Base-by-base conservation (phyloP, 1,139 yeast genomes). In the Candida anutae region DNA sequence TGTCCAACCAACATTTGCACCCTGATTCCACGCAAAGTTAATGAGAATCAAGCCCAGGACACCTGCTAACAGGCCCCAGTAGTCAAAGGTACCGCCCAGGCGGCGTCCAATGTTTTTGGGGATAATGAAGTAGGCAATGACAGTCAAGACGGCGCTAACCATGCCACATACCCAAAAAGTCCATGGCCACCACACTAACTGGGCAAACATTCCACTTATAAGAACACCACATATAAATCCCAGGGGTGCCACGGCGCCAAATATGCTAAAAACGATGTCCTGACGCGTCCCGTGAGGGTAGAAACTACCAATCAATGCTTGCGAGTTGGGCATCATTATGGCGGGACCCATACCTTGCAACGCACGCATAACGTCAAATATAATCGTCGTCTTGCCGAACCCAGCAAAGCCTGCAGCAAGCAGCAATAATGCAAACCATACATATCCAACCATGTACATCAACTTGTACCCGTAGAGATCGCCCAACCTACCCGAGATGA, bases 261-360 rank as follows among this genome's bases (percentile, higher is more conserved):
- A 71, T 2, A 62, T 34, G 9, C 71, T 62, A 58, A 74, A 63
- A 6, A 51, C 61, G 25, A 67, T 35, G 29, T 62, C 53, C 33
- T 65, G 61, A 28, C 55, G 52, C 11, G 40, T 35, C 1, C 75
- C 68, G 10, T 53, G 53, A 0, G 74, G 73, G 38, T 67, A 74
- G 28, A 61, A 63, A 27, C 60, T 58, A 4, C 77, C 79, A 15
- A 74, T 48, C 11, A 76, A 47, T 0, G 80, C 81, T 26, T 72
- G 52, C 1, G 74, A 66, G 40, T 71, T 74, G 5, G 83, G 82
- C 47, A 73, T 53, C 24, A 69, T 49, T 16, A 74, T 50, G 0
- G 81, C 78, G 2, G 74, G 65, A 0, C 81, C 80, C 5, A 72
- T 53, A 3, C 84, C 84, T 43, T 74, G 81, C 22, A 75, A 40